Conservation (phyloP, 768 basidiomycete species). For the Gelatoporia subvermispora region DNA sequence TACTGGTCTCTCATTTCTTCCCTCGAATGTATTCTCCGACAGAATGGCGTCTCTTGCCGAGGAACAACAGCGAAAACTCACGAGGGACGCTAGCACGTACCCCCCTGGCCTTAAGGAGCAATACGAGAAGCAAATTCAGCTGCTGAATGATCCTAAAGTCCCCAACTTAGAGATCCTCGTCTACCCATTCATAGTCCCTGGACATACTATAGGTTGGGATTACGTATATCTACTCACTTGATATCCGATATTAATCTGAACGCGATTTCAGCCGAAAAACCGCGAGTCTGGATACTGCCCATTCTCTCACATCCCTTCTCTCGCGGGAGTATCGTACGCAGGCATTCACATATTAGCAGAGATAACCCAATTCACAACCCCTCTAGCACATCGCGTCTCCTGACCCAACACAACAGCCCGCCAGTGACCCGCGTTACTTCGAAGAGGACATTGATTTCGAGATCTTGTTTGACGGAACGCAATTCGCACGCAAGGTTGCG, state of each 20-base stretch:
- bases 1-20: slow-evolving; percentile 4
- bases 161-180: slow-evolving; percentile 21
- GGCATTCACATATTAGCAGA: neutral
- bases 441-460: slow-evolving; percentile 25
- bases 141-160: slow-evolving; percentile 10
- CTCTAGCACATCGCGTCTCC: slow-evolving; percentile 17
- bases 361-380: neutral
- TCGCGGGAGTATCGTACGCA: slow-evolving; percentile 27
- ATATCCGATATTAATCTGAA: neutral
- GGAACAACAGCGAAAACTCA: neutral
- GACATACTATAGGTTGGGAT: neutral
- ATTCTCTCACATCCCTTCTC: slow-evolving; percentile 22
- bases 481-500: slow-evolving; percentile 20
- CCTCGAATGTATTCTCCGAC: slow-evolving; percentile 1
- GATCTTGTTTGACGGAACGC: slow-evolving; percentile 20
- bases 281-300: slow-evolving; percentile 21
- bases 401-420: slow-evolving; percentile 19
- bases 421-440: slow-evolving; percentile 27
- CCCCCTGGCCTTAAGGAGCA: slow-evolving; percentile 20
- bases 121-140: slow-evolving; percentile 17
- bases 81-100: neutral
- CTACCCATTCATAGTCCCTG: slow-evolving; percentile 10
- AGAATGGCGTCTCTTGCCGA: neutral
- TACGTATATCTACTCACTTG: neutral
- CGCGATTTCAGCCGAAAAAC: slow-evolving; percentile 8